Percentiles rank a stretch among this genome's conserved stretches.
phyloP scores from a whole-genome alignment of 2,329 filamentous ascomycete genomes.

The Aspergillus neoniger region DNA sequence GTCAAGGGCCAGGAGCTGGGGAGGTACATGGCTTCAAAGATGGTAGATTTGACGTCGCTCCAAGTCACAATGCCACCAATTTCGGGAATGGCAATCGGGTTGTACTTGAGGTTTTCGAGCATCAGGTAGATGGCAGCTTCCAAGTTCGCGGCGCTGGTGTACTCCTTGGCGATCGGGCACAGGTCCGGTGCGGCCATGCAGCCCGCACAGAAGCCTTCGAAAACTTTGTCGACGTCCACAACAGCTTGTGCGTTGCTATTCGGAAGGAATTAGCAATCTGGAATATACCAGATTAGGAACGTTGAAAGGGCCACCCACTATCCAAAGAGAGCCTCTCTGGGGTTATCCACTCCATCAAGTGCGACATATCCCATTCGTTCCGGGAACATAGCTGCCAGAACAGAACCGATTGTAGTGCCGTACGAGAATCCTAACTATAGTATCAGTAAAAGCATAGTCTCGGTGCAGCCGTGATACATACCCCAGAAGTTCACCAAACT shows the following conservation, averaged over 20 bases:
- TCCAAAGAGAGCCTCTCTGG: neutral
- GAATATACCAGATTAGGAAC: too few species aligned
- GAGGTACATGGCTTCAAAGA: constrained; percentile 4
- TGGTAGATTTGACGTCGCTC: constrained; percentile 2
- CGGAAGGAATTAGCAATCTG: neutral
- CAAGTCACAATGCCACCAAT: constrained; percentile 6
- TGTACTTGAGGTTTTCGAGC: constrained; percentile 8
- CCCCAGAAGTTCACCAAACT: constrained; percentile 15
- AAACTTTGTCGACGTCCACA: constrained; percentile 7
- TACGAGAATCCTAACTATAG: constrained; percentile 9
- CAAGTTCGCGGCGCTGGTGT: constrained; percentile 8
- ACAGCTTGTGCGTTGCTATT: constrained; percentile 12
- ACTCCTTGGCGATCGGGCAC: constrained; percentile 6
- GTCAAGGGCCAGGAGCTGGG: constrained; percentile 4
- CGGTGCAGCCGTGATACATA: neutral
- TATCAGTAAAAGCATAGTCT: neutral
- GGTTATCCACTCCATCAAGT: constrained; percentile 14
- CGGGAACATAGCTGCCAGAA: constrained; percentile 16
- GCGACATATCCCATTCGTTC: constrained; percentile 13
- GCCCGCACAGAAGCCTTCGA: constrained; percentile 7
- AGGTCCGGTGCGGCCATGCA: constrained; percentile 13
- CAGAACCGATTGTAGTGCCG: constrained; percentile 13
- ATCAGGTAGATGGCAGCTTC: constrained; percentile 13
- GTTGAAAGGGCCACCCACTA: neutral
- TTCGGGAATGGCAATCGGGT: constrained; percentile 9